A percentile compares a stretch with the other conserved stretches of the same genome.
Conservation (phyloP, 1,284 basidiomycete genomes). For the Cutaneotrichosporon sp. region DNA sequence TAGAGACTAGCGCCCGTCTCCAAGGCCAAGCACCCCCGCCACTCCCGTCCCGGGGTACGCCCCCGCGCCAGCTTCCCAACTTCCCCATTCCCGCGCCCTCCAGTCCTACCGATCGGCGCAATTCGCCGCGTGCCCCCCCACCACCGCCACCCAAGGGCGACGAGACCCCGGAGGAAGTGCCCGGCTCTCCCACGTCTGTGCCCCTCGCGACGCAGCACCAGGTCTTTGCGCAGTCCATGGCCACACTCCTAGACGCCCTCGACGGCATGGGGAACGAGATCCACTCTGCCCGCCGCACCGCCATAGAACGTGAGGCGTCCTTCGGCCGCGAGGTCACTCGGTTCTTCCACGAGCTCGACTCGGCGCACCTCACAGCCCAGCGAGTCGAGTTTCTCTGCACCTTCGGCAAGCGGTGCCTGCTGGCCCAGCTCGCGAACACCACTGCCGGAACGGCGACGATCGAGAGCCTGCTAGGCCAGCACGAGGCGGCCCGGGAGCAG, state of each 20-base stretch:
- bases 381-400: neutral
- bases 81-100: neutral
- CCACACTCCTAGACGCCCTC: neutral
- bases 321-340: neutral
- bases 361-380: neutral
- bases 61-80: neutral
- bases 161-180: neutral
- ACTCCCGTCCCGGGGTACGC: too few species aligned
- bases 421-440: neutral
- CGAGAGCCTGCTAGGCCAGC: neutral
- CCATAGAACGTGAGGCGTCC: neutral
- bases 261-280: neutral
- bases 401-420: neutral
- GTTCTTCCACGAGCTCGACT: neutral
- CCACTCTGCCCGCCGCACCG: neutral
- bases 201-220: neutral
- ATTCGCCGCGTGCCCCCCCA: too few species aligned
- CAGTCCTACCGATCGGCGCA: neutral
- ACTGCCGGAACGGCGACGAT: neutral
- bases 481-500: neutral
- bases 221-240: neutral
- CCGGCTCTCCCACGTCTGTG: neutral
- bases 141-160: too few species aligned
- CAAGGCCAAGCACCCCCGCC: too few species aligned
- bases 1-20: neutral